Evolutionary conservation across 805 yeast genomes (phyloP), one percentile per base, ranked within the genome.

Genomic region (Isabelozyma gotoi): DNA sequence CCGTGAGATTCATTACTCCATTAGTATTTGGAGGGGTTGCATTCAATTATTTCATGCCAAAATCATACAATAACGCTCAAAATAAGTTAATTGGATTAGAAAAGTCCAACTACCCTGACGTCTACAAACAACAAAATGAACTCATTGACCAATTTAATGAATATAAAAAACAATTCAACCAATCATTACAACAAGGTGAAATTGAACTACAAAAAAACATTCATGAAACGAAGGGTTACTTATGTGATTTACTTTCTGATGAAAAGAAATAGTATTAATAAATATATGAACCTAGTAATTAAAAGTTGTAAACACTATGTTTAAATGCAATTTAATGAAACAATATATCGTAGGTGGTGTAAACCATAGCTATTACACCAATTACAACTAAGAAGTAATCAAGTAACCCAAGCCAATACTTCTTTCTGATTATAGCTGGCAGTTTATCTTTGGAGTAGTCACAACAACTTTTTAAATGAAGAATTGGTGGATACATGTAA

Each of bases 401-500:
- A 7, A 78, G 50, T 0, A 53, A 21, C 24, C 76, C 74, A 59
- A 73, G 63, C 44, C 54, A 57, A 34, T 54, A 63, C 11, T 72
- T 59, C 20, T 64, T 55, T 8, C 72, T 69, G 10, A 46, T 54
- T 40, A 59, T 63, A 2, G 36, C 27, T 7, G 43, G 33, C 11
- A 36, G 33, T 15, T 56, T 40, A 1, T 50, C 53, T 5, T 50
- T 50, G 19, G 49, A 50, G 41, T 49, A 48, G 29, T 48, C 51
- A 46, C 76, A 71, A 47, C 81, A 78, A 43, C 81, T 68, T 55
- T 69, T 76, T 42, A 80, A 69, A 55, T 87, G 94, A 41, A 87
- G 66, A 73, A 87, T 72, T 14, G 95, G 94, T 7, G 95, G 94
- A 55, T 86, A 85, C 81, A 87, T 82, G 66, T 87, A 87, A 4